Evolutionary conservation across 305 asterid species (phyloP), one percentile per base, ranked within the genome.

Genomic region (Rubia peregrina): DNA sequence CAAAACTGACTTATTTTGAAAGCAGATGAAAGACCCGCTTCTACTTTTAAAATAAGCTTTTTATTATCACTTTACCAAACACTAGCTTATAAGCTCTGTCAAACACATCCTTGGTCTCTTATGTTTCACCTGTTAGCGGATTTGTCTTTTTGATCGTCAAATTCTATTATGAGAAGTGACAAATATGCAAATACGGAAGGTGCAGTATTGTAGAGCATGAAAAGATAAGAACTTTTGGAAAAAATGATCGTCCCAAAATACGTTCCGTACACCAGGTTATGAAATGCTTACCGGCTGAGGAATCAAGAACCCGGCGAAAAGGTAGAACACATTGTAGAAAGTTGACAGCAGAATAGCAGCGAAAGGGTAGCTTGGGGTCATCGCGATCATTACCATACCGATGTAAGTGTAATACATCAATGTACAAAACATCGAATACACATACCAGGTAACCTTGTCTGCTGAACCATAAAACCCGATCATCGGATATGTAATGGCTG

Each of bases 401-500:
- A 86, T 75, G 65, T 81, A 86, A n/a, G 78, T 84, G 86, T 74
- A 88, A 82, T 81, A 84, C 70, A 84, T 60, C 77, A 86, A 75
- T 5, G 95, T 72, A 69, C 86, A 80, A 48, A 88, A 84, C 85
- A 86, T 84, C 2, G 84, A 13, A 56, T 86, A 86, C 69, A 86
- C 74, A 67, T 81, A 88, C 88, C 87, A 84, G 51, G 82, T 79
- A 57, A 84, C 78, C 79, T 86, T 88, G 66, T 79, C 76, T n/a
- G 73, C 87, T 7, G 91, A 75, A 78, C 86, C 75, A 38, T 83
- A 38, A 68, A 83, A 86, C 48, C 91, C 94, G 5, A 88, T 86
- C 89, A 88, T 86, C 3, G 89, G 91, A 82, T 88, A 88, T 41
- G 95, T 86, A 60, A 83, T 83, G 40, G 65, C 75, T 16, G 88